These are phyloP conservation scores for Tylopilus cervinicoccineus DNA, from an alignment of 768 basidiomycete genomes.

Conservation along the genomic window DNA sequence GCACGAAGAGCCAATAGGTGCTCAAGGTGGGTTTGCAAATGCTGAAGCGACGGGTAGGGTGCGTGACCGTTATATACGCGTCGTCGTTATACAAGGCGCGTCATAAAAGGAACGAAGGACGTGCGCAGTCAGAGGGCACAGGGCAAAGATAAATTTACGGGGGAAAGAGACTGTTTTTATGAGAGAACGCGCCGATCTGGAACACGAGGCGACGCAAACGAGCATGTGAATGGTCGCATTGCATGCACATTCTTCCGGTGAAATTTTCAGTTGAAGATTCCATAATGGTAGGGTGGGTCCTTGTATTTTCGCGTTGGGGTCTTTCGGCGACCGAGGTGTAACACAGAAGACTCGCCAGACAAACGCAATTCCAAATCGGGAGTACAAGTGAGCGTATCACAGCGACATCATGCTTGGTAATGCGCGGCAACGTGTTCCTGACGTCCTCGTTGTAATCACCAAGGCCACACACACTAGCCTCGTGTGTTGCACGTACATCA, in stretches of 20 bases:
- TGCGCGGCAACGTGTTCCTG: conserved; percentile 7
- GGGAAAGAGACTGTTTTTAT: neutral
- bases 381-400: conserved; percentile 23
- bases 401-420: conserved; percentile 3
- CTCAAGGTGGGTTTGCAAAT: neutral
- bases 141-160: neutral
- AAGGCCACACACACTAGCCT: too few species aligned
- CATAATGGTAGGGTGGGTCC: conserved; percentile 1
- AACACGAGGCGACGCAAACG: neutral
- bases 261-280: neutral
- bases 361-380: conserved; percentile 28
- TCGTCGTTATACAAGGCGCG: conserved; percentile 8
- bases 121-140: neutral
- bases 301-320: conserved; percentile 12
- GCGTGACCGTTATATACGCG: conserved; percentile 8
- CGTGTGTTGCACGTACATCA: too few species aligned
- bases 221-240: neutral
- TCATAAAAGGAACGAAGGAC: conserved; percentile 18
- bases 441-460: conserved; percentile 9
- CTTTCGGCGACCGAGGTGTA: conserved; percentile 3
- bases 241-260: neutral
- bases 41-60: neutral
- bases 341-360: conserved; percentile 6
- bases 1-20: too few species aligned
- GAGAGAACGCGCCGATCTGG: neutral